Evolutionary conservation across 225 moss, liverwort and hornwort genomes (phyloP).

Genomic region (Marchantia paleacea): DNA sequence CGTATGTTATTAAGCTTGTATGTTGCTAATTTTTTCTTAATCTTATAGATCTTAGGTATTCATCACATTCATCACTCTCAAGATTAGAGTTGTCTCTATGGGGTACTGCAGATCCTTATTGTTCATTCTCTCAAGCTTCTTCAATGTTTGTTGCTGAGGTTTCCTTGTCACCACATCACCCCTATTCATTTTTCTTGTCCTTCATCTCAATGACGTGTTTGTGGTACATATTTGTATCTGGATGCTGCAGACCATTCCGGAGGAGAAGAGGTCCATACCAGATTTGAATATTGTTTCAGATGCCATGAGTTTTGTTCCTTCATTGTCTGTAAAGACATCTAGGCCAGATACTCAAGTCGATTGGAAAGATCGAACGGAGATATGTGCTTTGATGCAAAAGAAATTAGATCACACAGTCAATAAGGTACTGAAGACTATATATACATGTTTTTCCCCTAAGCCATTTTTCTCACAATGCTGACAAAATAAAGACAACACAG

Average conservation of each 20-base stretch:
- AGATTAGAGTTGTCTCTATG: too few species aligned
- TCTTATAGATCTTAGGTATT: too few species aligned
- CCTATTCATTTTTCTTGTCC: not conserved
- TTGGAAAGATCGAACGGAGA: constrained; percentile 42
- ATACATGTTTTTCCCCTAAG: not conserved
- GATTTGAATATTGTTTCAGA: constrained; percentile 18
- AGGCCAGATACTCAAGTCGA: constrained; percentile 37
- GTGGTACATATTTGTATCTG: too few species aligned
- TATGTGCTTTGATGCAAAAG: constrained; percentile 41
- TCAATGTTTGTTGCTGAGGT: not conserved
- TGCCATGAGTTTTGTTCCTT: constrained; percentile 13
- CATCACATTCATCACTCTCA: too few species aligned
- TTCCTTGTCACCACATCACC: not conserved
- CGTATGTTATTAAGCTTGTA: not conserved
- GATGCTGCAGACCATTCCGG: constrained; percentile 17
- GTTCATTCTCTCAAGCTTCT: not conserved
- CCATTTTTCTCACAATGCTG: not conserved
- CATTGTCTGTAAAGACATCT: constrained; percentile 25
- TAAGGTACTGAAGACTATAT: constrained; percentile 30
- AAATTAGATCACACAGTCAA: constrained; percentile 46
- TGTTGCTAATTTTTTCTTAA: too few species aligned
- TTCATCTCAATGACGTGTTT: not conserved
- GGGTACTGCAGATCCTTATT: too few species aligned
- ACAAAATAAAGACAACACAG: too few species aligned
- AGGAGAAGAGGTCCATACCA: constrained; percentile 23